phyloP scores from a whole-genome alignment of 2,329 filamentous ascomycete genomes.

The Aureobasidium musti region DNA sequence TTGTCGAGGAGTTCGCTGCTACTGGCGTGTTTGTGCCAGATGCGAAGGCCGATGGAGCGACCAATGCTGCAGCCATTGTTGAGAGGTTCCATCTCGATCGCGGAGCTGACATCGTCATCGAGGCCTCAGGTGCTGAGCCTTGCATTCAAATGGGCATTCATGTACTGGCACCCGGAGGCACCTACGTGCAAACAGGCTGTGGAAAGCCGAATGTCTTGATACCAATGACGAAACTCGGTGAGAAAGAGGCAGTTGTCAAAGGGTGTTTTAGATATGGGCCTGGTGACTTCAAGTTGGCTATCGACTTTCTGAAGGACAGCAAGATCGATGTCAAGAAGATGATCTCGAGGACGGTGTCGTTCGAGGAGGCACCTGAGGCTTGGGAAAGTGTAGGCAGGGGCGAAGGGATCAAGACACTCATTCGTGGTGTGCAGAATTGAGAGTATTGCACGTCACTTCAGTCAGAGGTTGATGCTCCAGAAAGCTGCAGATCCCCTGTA shows the following conservation, averaged over 20 bases:
- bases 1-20: constrained; percentile 71
- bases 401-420: constrained; percentile 69
- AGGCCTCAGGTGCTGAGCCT: constrained; percentile 52
- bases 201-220: constrained; percentile 84
- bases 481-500: background rate
- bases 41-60: constrained; percentile 58
- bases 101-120: constrained; percentile 53
- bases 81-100: constrained; percentile 62
- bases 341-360: constrained; percentile 74
- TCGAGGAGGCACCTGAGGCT: constrained; percentile 79
- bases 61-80: constrained; percentile 72
- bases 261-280: constrained; percentile 88
- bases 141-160: constrained; percentile 55
- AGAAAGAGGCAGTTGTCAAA: constrained; percentile 83
- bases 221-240: constrained; percentile 86
- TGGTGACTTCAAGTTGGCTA: constrained; percentile 82
- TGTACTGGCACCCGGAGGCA: constrained; percentile 51
- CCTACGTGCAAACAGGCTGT: constrained; percentile 82
- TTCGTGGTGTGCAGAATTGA: constrained; percentile 41
- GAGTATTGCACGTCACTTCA: background rate
- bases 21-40: constrained; percentile 69
- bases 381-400: constrained; percentile 85
- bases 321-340: constrained; percentile 75
- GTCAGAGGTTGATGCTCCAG: background rate
- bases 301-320: constrained; percentile 72